Base-by-base conservation (phyloP, 768 basidiomycete species). In the Boletus sensibilis region DNA sequence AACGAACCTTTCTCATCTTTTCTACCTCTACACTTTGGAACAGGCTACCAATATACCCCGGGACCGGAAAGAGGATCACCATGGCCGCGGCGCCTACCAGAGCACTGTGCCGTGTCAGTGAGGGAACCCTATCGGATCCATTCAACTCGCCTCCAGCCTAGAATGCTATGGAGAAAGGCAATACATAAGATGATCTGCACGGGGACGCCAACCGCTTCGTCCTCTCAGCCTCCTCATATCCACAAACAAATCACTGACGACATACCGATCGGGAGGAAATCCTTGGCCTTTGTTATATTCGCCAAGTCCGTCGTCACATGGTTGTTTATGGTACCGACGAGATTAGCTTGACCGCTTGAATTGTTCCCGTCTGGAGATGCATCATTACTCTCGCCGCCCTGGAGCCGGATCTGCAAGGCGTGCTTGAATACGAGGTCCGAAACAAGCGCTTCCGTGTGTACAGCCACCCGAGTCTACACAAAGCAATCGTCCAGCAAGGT, bases 241-340 rank as follows among this genome's bases (percentile, higher is more conserved):
- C 11, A 18, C 10, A n/a, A 25, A 7, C 11, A 21, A 16, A 5
- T 35, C 2, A 33, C n/a, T 34, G 6, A 9, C 4, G n/a, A 4
- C 45, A 20, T 34, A 57, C 56, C 33, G 1, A 27, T 29, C 1
- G 40, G 37, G 43, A 68, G 45, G 25, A 60, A 51, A 45, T 68
- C 57, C 40, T 57, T 53, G 13, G 48, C 57, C 33, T 55, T 59
- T 6, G 52, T 62, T 6, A 63, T 23, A 38, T 34, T 62, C 29
- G 39, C 52, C 49, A 45, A 33, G 51, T 56, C 65, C 31, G 85
- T 83, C 6, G 88, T 84, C 38, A 89, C 79, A 8, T 90, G 71
- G 51, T 90, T 91, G 68, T 87, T 91, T 65, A 92, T 85, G 65
- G 82, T 87, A 13, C 90, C 90, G 27, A 84, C 79, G n/a, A 89